Evolutionary conservation across 345 rosid species (phyloP).

Genomic region (Ceriops decandra): DNA sequence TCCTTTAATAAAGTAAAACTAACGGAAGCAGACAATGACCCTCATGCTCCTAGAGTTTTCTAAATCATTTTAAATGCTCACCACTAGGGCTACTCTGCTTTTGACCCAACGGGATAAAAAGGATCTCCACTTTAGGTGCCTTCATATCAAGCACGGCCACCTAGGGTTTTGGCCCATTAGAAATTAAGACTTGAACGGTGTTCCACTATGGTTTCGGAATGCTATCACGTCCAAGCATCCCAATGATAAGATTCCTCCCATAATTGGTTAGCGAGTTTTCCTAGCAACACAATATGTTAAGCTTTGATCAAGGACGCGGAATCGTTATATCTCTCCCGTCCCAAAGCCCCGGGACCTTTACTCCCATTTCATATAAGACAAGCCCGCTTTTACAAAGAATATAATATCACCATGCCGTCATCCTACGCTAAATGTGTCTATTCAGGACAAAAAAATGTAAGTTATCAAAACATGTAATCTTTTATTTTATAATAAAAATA

Average conservation of each 20-base stretch:
- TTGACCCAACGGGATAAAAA: slow-evolving; percentile 23
- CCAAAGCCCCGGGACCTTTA: slow-evolving; percentile 20
- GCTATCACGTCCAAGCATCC: slow-evolving; percentile 5
- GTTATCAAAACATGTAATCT: not conserved
- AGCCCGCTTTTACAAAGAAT: not conserved
- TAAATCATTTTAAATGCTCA: slow-evolving; percentile 18
- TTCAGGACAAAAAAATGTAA: not conserved
- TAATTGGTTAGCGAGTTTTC: slow-evolving; percentile 6
- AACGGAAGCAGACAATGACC: slow-evolving; percentile 18
- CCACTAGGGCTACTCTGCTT: slow-evolving; percentile 7
- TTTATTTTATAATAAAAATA: no score
- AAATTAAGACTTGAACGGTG: not conserved
- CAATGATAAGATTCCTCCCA: slow-evolving; percentile 10
- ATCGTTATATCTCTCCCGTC: slow-evolving; percentile 11
- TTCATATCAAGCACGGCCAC: slow-evolving; percentile 6
- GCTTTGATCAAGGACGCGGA: slow-evolving; percentile 10
- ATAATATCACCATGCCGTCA: not conserved
- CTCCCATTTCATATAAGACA: slow-evolving; percentile 14
- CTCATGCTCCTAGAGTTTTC: slow-evolving; percentile 12
- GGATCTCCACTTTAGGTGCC: slow-evolving; percentile 33
- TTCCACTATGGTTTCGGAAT: not conserved
- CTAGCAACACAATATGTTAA: not conserved
- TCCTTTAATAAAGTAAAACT: not conserved
- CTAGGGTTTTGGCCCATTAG: not conserved
- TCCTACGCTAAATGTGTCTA: slow-evolving; percentile 4